A percentile compares a stretch with the other conserved stretches of the same genome.
These are phyloP conservation scores for Gonapodya sp. DNA, from an alignment of 192 early-diverging fungal genomes.

Conservation along the genomic window DNA sequence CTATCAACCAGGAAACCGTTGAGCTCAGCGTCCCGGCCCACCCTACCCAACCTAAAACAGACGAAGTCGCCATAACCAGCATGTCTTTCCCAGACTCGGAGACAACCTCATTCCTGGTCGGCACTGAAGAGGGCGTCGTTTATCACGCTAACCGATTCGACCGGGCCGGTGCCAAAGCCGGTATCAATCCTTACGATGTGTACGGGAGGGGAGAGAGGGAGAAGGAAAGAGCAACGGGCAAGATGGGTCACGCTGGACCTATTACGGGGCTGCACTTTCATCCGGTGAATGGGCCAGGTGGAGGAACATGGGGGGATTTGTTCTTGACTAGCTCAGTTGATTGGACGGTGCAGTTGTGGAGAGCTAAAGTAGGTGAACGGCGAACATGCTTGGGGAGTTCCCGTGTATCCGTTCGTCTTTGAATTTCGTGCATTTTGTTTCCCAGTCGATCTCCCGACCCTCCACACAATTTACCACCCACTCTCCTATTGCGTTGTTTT, in stretches of 20 bases:
- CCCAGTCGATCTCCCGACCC: slow-evolving; percentile 38
- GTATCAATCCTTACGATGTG: slow-evolving; percentile 71
- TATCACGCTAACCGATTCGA: slow-evolving; percentile 95
- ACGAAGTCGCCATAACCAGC: slow-evolving; percentile 87
- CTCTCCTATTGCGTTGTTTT: slow-evolving; percentile 74
- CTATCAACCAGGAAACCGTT: slow-evolving; percentile 54
- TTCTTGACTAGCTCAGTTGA: slow-evolving; percentile 88
- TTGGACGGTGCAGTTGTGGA: slow-evolving; percentile 97
- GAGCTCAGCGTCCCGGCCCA: slow-evolving; percentile 50
- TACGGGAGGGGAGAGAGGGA: background rate
- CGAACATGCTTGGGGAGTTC: background rate
- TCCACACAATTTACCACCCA: slow-evolving; percentile 37
- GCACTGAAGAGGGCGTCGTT: slow-evolving; percentile 88
- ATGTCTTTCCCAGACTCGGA: slow-evolving; percentile 89
- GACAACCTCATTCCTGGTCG: slow-evolving; percentile 85
- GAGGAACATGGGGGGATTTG: slow-evolving; percentile 69
- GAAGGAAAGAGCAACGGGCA: slow-evolving; percentile 23
- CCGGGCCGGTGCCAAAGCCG: slow-evolving; percentile 92
- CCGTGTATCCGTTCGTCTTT: background rate
- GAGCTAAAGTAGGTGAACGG: slow-evolving; percentile 38
- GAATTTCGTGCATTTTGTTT: background rate
- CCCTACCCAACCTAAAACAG: slow-evolving; percentile 65
- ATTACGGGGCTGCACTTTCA: slow-evolving; percentile 89
- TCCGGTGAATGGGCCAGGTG: slow-evolving; percentile 63
- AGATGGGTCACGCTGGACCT: slow-evolving; percentile 78